Base-by-base conservation (phyloP, 2,329 filamentous ascomycete genomes). In the Sordariomycetes sp. region DNA sequence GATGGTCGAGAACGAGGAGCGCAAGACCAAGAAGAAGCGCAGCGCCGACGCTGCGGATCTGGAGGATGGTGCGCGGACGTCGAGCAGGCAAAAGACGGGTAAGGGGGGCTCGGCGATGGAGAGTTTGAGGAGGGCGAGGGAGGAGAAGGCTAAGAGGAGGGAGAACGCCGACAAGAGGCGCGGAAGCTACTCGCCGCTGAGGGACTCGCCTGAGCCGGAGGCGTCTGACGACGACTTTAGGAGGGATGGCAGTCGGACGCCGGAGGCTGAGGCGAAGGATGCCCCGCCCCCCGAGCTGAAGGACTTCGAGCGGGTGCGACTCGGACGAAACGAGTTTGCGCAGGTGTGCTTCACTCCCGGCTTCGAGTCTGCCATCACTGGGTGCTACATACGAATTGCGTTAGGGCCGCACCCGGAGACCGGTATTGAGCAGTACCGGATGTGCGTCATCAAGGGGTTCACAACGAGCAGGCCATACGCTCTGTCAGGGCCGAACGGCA, bases 301-400 rank as follows among this genome's bases (percentile, higher is more conserved):
- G n/a, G 86, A 96, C 54, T 78, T 90, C 43, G 83, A 96, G 51
- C 77, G 85, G 33, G 76, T 90, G 34, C 78, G 86, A 37, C 74
- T 98, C 38, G 86, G 88, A 32, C 77, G 92, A 41, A 82, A 75
- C 45, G 84, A 87, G 50, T 94, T 98, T 55, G 82, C 83, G 6
- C 79, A 90, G 49, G 82, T 94, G 36, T 95, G 87, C 68, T 94
- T 94, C 63, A 90, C 88, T 46, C 92, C 92, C 9, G 81, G 81
- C 4, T 95, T 98, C 45, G 84, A 94, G 36, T 65, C 82, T 8
- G 72, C 82, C 20, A 83, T 95, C 48, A 76, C 69, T 12, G 86
- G 86, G 33, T 93, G 87, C 57, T 98, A 83, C 54, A 81, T 82
- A 24, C 84, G 92, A 33, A 77, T 96, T 43, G 84, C 80, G 41